Evolutionary conservation across 2,329 filamentous ascomycete genomes (phyloP), one percentile per base, ranked within the genome.

Genomic region (Exophiala phaeomuriformis): DNA sequence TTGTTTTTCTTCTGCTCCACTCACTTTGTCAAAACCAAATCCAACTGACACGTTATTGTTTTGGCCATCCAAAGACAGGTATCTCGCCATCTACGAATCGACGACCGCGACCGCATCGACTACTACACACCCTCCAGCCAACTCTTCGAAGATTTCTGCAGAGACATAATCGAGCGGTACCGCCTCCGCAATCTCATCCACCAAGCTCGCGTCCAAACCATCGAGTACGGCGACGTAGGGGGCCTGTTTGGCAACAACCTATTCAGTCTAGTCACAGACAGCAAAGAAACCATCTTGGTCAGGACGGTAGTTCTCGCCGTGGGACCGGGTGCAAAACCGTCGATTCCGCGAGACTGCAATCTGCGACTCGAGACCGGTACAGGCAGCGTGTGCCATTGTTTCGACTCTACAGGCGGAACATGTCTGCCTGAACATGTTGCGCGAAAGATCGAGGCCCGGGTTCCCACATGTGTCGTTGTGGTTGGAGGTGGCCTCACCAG

Each of bases 401-500:
- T 85, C 72, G 76, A 83, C 35, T 8, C 44, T 2, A 80, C 86
- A 44, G 73, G 49, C 6, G 36, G 75, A 29, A 66, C 72, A 1
- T 80, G 86, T 45, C 81, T 84, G 0, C 76, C 79, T 47, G 66
- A 71, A 0, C 64, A 76, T 1, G 68, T 88, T 0, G 67, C 69
- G 12, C 62, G 67, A 0, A 82, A 81, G 52, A 79, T 88, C 6
- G 69, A 72, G 4, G 66, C 69, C 10, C 35, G 36, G 39, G 12
- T 1, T 69, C 69, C 3, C 64, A 68, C 52, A 0, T 82, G 83
- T 56, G 67, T 90, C 5, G 73, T 90, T 5, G 77, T 91, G 5
- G 75, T 91, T 3, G 86, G 86, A 1, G 88, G 87, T 1, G 88
- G 88, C 0, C 70, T 91, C 3, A 90, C 87, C 0, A 86, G 85